phyloP scores from a whole-genome alignment of 768 basidiomycete species.

The Naganishia vaughanmartiniae region DNA sequence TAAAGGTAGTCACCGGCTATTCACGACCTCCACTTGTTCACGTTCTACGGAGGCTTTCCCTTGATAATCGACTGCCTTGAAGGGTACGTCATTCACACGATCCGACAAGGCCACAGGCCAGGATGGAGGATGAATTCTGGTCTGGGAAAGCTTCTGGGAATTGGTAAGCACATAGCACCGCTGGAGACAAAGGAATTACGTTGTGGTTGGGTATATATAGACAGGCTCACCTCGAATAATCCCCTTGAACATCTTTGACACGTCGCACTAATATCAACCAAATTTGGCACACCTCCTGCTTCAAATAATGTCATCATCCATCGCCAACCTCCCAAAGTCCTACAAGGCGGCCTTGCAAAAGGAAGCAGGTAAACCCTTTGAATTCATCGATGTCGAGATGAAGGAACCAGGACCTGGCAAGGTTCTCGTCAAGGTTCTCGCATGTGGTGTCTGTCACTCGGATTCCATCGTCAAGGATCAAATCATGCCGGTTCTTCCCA shows the following conservation, averaged over 20 bases:
- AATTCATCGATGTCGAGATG: conserved; percentile 29
- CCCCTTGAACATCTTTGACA: no score
- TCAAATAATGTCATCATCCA: conserved; percentile 14
- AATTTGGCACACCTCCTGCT: background rate
- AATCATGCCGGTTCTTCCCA: conserved; percentile 25
- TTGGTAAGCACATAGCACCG: background rate
- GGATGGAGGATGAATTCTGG: no score
- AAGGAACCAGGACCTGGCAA: conserved; percentile 34
- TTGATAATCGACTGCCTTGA: no score
- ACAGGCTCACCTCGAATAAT: no score
- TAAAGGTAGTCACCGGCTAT: no score
- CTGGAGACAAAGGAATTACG: background rate
- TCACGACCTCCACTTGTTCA: conserved; percentile 6
- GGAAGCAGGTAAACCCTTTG: conserved; percentile 27
- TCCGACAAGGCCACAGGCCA: no score
- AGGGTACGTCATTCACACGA: conserved; percentile 2
- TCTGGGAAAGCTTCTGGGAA: background rate
- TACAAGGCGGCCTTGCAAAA: conserved; percentile 32
- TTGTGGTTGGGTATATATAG: background rate
- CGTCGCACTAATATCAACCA: background rate
- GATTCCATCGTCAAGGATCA: conserved; percentile 23
- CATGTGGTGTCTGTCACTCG: conserved; percentile 30
- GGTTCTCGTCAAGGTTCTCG: conserved; percentile 34
- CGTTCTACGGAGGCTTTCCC: background rate
- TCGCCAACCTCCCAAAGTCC: conserved; percentile 33